These are phyloP conservation scores for Conticribra weissflogii DNA, from an alignment of 108 stramenopile species.

Conservation along the genomic window DNA sequence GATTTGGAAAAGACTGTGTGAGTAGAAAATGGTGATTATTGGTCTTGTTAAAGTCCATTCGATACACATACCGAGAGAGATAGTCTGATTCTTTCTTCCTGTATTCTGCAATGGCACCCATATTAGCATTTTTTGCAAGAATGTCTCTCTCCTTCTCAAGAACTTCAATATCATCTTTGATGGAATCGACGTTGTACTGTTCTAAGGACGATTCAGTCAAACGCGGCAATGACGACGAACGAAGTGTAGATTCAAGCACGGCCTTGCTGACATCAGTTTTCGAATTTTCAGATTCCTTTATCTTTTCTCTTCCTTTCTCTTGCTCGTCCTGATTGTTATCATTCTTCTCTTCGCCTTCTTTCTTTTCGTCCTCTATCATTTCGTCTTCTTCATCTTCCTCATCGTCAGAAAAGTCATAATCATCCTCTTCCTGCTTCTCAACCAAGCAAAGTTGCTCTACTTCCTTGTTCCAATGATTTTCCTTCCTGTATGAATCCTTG, in stretches of 20 bases:
- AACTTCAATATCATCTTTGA: slow-evolving; percentile 72
- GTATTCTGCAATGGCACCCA: slow-evolving; percentile 95
- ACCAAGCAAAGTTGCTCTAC: slow-evolving; percentile 59
- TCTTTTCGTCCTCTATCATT: slow-evolving; percentile 33
- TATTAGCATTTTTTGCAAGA: slow-evolving; percentile 90
- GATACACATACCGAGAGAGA: slow-evolving; percentile 61
- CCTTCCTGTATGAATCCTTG: slow-evolving; percentile 65
- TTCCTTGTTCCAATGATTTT: slow-evolving; percentile 67
- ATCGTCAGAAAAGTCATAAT: slow-evolving; percentile 61
- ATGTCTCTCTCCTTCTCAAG: slow-evolving; percentile 81
- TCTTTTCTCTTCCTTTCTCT: slow-evolving; percentile 41
- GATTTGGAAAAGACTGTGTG: background rate
- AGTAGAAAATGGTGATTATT: background rate
- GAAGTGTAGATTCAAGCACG: slow-evolving; percentile 22
- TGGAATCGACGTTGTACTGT: slow-evolving; percentile 60
- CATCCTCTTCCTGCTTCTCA: slow-evolving; percentile 64
- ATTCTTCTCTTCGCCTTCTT: slow-evolving; percentile 31
- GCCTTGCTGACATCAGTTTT: slow-evolving; percentile 11
- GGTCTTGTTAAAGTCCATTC: no score
- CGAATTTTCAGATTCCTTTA: slow-evolving; percentile 16
- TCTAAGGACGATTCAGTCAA: slow-evolving; percentile 62
- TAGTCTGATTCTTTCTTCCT: slow-evolving; percentile 92
- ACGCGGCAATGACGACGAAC: slow-evolving; percentile 41
- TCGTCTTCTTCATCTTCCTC: slow-evolving; percentile 62
- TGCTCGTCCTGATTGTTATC: slow-evolving; percentile 36